Percentiles rank a stretch among this genome's conserved stretches.
These are phyloP conservation scores for Babesia gibsoni DNA, from an alignment of 169 alveolate species.

Conservation along the genomic window DNA sequence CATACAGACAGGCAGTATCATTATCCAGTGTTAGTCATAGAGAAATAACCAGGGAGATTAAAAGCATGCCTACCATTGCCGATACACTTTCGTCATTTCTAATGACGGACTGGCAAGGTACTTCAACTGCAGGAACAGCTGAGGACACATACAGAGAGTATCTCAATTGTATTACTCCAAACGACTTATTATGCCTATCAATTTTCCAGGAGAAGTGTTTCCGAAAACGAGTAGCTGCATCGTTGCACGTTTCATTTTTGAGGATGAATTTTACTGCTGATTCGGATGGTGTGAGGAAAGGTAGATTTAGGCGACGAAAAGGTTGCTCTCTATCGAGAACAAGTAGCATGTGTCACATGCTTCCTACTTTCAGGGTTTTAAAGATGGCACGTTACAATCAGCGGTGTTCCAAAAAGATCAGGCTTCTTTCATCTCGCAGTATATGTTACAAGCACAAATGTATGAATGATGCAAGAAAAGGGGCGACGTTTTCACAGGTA, in stretches of 20 bases:
- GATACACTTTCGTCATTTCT: constrained; percentile 28
- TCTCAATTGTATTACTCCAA: constrained; percentile 20
- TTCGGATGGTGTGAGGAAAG: too few species aligned
- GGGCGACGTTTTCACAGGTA: constrained; percentile 3
- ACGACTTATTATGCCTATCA: constrained; percentile 28
- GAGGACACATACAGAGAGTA: constrained; percentile 2
- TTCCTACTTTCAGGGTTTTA: too few species aligned
- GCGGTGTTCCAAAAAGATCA: too few species aligned
- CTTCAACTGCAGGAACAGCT: neutral
- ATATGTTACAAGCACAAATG: too few species aligned
- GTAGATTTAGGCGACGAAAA: too few species aligned
- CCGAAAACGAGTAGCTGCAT: constrained; percentile 9
- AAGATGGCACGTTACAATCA: too few species aligned
- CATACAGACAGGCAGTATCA: constrained; percentile 44
- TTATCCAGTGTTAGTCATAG: constrained; percentile 12
- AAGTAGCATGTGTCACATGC: too few species aligned
- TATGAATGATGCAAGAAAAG: too few species aligned
- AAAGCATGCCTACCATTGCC: neutral
- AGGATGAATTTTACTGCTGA: constrained; percentile 18
- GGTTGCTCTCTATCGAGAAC: too few species aligned
- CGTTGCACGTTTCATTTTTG: constrained; percentile 36
- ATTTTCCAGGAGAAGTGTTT: constrained; percentile 49
- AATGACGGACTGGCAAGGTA: constrained; percentile 3
- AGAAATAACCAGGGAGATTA: neutral
- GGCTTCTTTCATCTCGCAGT: too few species aligned